Percentiles rank a stretch among this genome's conserved stretches.
Evolutionary conservation across 352 stramenopile genomes (phyloP).

Genomic region (Lagenidium giganteum): DNA sequence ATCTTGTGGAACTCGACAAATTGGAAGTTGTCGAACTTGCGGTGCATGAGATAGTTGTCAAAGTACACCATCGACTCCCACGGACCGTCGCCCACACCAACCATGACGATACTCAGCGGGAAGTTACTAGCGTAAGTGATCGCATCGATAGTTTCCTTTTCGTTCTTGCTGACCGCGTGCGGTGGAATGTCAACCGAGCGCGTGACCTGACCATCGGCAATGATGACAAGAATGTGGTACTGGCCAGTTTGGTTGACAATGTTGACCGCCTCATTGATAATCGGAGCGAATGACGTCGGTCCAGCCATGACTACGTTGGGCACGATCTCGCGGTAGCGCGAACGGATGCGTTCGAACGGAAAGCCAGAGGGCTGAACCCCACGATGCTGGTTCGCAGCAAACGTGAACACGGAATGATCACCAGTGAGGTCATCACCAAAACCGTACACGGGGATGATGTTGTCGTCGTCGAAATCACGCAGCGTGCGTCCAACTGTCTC

Average conservation of each 20-base stretch:
- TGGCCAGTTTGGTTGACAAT: conserved; percentile 73
- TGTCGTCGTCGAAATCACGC: conserved; percentile 82
- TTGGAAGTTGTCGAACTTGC: conserved; percentile 86
- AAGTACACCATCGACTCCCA: conserved; percentile 83
- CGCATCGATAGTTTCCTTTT: conserved; percentile 85
- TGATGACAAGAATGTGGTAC: conserved; percentile 88
- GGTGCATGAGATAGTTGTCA: conserved; percentile 69
- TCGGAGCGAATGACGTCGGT: conserved; percentile 81
- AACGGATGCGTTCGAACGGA: conserved; percentile 57
- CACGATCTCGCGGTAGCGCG: conserved; percentile 65
- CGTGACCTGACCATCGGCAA: conserved; percentile 84
- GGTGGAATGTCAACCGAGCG: conserved; percentile 72
- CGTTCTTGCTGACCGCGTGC: conserved; percentile 75
- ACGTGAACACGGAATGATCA: conserved; percentile 76
- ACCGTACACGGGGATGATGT: conserved; percentile 75
- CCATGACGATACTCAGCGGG: conserved; percentile 75
- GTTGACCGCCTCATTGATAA: conserved; percentile 77
- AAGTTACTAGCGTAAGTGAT: conserved; percentile 81
- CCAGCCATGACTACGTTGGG: conserved; percentile 74
- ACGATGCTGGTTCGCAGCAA: conserved; percentile 25
- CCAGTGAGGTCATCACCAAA: conserved; percentile 81
- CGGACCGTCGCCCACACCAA: conserved; percentile 74
- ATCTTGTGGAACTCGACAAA: conserved; percentile 85
- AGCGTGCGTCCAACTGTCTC: conserved; percentile 73
- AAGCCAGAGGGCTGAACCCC: no score